Percentiles rank a stretch among this genome's conserved stretches.
Conservation (phyloP, 305 asterid genomes). For the Fraxinus ornus region DNA sequence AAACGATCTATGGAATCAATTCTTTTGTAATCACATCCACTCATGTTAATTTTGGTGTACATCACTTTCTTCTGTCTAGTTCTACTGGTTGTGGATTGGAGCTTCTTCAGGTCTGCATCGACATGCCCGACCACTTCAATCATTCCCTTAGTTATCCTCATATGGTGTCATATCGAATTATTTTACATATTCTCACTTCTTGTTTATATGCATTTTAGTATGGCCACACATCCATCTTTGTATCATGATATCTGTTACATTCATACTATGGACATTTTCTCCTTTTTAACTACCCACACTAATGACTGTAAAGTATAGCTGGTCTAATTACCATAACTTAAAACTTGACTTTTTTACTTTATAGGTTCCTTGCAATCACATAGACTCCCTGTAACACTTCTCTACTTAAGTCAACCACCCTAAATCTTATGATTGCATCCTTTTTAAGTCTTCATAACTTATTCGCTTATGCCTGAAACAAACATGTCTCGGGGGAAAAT, state of each 20-base stretch:
- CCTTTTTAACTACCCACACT: not conserved
- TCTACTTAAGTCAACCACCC: not conserved
- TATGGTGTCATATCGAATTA: not conserved
- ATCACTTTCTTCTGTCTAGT: not conserved
- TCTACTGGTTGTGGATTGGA: not conserved
- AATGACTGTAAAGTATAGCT: not conserved
- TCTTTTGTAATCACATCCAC: not conserved
- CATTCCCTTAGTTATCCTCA: not conserved
- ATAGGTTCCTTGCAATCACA: not conserved
- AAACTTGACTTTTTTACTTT: not conserved
- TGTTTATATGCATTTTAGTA: not conserved
- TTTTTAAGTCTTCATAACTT: not conserved
- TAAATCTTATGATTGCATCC: not conserved
- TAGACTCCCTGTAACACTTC: not conserved
- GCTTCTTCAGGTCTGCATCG: not conserved
- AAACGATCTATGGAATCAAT: not conserved
- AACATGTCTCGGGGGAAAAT: not conserved
- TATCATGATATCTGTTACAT: not conserved
- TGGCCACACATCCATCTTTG: conserved; percentile 1
- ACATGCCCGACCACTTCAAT: not conserved
- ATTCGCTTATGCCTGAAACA: not conserved
- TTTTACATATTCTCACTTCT: not conserved
- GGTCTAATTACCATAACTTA: not conserved
- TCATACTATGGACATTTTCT: not conserved
- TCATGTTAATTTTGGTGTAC: not conserved